Percentiles rank a stretch among this genome's conserved stretches.
phyloP scores from a whole-genome alignment of 2,329 filamentous ascomycete genomes.

The Trichoderma semiorbis region DNA sequence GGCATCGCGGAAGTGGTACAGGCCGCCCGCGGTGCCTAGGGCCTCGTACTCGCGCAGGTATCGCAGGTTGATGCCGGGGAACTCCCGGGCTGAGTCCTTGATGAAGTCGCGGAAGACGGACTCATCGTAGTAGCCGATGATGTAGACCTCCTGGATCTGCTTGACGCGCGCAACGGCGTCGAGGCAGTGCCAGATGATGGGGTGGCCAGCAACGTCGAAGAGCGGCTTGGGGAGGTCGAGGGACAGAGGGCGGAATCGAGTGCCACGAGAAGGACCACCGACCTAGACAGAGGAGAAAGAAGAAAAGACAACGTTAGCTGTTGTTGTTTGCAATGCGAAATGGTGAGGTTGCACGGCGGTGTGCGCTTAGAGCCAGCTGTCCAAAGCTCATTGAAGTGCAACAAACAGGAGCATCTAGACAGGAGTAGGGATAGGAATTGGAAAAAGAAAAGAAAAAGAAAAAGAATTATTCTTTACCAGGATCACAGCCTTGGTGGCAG shows the following conservation, averaged over 20 bases:
- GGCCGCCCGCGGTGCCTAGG: conserved; percentile 88
- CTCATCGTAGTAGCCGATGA: conserved; percentile 99
- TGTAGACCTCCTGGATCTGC: conserved; percentile 85
- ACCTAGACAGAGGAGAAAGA: conserved; percentile 56
- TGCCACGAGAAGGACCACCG: conserved; percentile 91
- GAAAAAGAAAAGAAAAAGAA: background rate
- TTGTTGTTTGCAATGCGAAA: background rate
- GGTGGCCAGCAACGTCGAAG: conserved; percentile 96
- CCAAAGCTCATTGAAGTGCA: background rate
- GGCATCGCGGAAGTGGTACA: conserved; percentile 98
- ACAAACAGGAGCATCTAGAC: background rate
- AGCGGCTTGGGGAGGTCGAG: conserved; percentile 97
- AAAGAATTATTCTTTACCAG: conserved; percentile 54
- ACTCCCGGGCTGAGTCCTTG: conserved; percentile 80
- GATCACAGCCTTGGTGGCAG: conserved; percentile 89
- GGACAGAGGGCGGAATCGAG: conserved; percentile 89
- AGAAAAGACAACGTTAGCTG: background rate
- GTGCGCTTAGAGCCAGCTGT: background rate
- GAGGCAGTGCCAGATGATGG: conserved; percentile 97
- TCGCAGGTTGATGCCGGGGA: conserved; percentile 80
- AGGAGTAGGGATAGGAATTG: background rate
- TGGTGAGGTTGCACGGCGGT: background rate
- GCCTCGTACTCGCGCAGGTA: conserved; percentile 98
- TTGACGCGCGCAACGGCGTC: conserved; percentile 83
- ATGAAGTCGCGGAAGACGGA: conserved; percentile 96